Evolutionary conservation across 1,139 yeast species (phyloP), one percentile per base, ranked within the genome.

Genomic region (Hansenula lynferdii): DNA sequence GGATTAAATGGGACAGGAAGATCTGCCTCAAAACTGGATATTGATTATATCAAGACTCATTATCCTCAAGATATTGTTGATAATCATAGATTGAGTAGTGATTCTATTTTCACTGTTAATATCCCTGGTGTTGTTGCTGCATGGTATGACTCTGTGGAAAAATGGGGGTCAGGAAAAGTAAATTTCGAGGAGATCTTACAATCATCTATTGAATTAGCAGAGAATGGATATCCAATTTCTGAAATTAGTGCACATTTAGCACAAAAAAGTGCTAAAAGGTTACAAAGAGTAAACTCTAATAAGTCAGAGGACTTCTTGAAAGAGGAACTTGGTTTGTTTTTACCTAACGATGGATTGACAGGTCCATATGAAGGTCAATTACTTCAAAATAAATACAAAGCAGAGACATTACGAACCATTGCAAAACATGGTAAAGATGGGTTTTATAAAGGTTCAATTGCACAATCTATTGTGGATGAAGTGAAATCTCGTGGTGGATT

Each of bases 1-100:
- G 95, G 92, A 0, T 53, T 85, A 48, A 85, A 85, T 57, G 95
- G 92, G 5, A 77, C 86, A 29, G 95, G 95, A 8, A 69, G 85
- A 42, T 69, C 90, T 2, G 84, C 92, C 2, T 57, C 67, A 20
- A 61, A 64, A 12, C 50, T 80, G 12, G 62, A 70, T 2, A 61
- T 82, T 15, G 81, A 80, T 18, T 63, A 69, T 45, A 66, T 80
- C 8, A 60, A 65, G 48, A 53, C 68, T 32, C 61, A 64, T 16
- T 75, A 72, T 2, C 55, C 59, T 9, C 43, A 48, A 8, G 45
- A 53, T 25, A 39, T 53, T 27, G 9, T 37, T 20, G 36, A 47
- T 47, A 45, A 49, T n/a, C 8, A 24, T 31, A 51, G 71, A 48
- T 49, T 70, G 28, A 73, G 75, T 0, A 55, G 59, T 16, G 45